These are phyloP conservation scores for Fusarium domesticum DNA, from an alignment of 2,329 filamentous ascomycete species.

Conservation along the genomic window DNA sequence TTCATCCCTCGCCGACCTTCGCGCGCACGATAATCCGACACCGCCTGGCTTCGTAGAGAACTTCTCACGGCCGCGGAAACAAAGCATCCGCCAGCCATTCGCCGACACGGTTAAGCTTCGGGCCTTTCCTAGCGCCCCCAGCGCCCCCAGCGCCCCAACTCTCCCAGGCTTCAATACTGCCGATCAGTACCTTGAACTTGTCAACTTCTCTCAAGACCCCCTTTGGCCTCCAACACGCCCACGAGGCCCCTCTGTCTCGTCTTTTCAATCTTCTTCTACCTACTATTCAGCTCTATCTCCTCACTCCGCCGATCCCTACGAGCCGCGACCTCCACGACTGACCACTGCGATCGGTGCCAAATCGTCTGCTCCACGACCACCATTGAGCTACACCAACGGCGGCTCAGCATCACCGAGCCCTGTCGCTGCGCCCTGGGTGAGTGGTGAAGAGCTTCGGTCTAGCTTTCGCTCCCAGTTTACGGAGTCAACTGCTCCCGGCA, in stretches of 20 bases:
- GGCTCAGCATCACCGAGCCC: conserved; percentile 37
- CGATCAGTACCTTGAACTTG: conserved; percentile 32
- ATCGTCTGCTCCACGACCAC: conserved; percentile 27
- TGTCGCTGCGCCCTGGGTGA: conserved; percentile 46
- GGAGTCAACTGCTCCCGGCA: conserved; percentile 56
- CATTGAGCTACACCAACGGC: conserved; percentile 32
- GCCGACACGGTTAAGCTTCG: conserved; percentile 35
- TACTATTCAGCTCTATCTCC: conserved; percentile 40
- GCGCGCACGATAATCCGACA: conserved; percentile 36
- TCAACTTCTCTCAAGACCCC: conserved; percentile 31
- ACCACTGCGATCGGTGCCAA: conserved; percentile 28
- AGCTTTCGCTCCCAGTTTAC: conserved; percentile 57
- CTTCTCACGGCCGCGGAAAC: conserved; percentile 58
- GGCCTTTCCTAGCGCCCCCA: conserved; percentile 14
- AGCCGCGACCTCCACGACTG: conserved; percentile 31
- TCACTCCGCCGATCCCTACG: conserved; percentile 41
- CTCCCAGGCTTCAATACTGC: conserved; percentile 29
- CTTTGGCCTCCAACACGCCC: conserved; percentile 41
- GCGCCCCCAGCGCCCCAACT: conserved; percentile 12
- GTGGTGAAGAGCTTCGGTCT: conserved; percentile 51
- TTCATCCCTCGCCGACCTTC: conserved; percentile 34
- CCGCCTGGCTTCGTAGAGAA: conserved; percentile 46
- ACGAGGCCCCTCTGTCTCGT: conserved; percentile 47
- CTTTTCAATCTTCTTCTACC: conserved; percentile 44
- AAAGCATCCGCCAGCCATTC: conserved; percentile 47